phyloP scores from a whole-genome alignment of 257 asterid species.

The Solanum lignicaule region DNA sequence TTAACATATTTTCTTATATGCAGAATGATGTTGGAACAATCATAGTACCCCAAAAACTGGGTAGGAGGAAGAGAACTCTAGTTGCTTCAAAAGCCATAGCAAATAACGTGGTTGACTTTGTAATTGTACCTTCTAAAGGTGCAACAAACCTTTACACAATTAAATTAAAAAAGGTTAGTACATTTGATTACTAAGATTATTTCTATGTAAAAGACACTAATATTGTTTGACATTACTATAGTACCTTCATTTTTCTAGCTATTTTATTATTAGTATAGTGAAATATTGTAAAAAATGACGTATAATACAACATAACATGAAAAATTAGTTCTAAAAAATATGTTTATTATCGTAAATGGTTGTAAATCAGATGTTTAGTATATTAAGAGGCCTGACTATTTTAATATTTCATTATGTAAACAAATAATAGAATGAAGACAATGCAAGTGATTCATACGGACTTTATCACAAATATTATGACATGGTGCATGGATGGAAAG shows the following conservation, averaged over 20 bases:
- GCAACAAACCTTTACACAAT: not conserved
- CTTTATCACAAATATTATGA: not conserved
- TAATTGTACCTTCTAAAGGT: not conserved
- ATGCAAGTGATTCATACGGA: not conserved
- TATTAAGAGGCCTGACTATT: not conserved
- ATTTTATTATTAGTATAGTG: not conserved
- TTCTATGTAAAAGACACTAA: not conserved
- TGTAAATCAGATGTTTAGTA: not conserved
- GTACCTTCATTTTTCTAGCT: not conserved
- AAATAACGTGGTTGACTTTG: not conserved
- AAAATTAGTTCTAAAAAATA: not conserved
- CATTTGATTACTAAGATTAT: not conserved
- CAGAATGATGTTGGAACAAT: not conserved
- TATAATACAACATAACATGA: not conserved
- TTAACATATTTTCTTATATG: not conserved
- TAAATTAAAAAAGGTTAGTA: not conserved
- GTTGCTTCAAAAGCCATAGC: not conserved
- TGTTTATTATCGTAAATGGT: not conserved
- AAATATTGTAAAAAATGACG: not conserved
- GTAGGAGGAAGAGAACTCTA: not conserved
- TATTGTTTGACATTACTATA: not conserved
- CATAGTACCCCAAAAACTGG: not conserved
- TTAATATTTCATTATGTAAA: too few relatives aligned
- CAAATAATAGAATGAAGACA: not conserved
- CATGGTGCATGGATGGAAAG: not conserved